Conservation (phyloP, 305 asterid species). For the Fraxinus dipetala region DNA sequence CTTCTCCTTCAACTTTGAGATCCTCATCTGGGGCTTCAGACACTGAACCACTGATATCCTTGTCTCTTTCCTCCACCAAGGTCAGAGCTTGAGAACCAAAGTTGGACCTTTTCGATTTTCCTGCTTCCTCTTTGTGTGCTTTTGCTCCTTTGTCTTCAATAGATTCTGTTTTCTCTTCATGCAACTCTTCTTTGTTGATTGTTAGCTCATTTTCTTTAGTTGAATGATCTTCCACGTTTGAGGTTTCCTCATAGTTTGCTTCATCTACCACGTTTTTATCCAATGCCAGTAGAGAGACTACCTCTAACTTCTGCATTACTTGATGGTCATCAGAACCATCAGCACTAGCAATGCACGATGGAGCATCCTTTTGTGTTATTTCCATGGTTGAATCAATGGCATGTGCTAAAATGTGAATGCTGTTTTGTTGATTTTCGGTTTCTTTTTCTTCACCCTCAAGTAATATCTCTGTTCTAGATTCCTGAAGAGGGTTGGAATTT, state of each 20-base stretch:
- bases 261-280: slow-evolving; percentile 21
- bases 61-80: slow-evolving; percentile 37
- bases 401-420: slow-evolving; percentile 19
- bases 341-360: slow-evolving; percentile 13
- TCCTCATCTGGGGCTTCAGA: slow-evolving; percentile 13
- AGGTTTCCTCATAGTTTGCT: slow-evolving; percentile 25
- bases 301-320: slow-evolving; percentile 26
- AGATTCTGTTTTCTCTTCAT: slow-evolving; percentile 19
- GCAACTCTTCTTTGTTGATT: slow-evolving; percentile 27
- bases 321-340: slow-evolving; percentile 23
- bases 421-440: slow-evolving; percentile 28
- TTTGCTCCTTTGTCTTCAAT: slow-evolving; percentile 29
- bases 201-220: slow-evolving; percentile 29
- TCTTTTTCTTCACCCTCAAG: slow-evolving; percentile 26
- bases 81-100: slow-evolving; percentile 31
- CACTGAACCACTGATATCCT: slow-evolving; percentile 20
- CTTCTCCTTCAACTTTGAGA: not conserved
- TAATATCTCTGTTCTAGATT: slow-evolving; percentile 21
- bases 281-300: slow-evolving; percentile 18
- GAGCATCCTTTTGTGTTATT: slow-evolving; percentile 19
- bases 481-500: slow-evolving; percentile 14
- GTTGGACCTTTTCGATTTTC: slow-evolving; percentile 25
- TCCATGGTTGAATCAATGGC: slow-evolving; percentile 20
- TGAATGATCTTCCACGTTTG: slow-evolving; percentile 22
- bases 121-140: slow-evolving; percentile 34